A percentile compares a stretch with the other conserved stretches of the same genome.
phyloP scores from a whole-genome alignment of 2,329 filamentous ascomycete genomes.

The Mycosphaerella sp. region DNA sequence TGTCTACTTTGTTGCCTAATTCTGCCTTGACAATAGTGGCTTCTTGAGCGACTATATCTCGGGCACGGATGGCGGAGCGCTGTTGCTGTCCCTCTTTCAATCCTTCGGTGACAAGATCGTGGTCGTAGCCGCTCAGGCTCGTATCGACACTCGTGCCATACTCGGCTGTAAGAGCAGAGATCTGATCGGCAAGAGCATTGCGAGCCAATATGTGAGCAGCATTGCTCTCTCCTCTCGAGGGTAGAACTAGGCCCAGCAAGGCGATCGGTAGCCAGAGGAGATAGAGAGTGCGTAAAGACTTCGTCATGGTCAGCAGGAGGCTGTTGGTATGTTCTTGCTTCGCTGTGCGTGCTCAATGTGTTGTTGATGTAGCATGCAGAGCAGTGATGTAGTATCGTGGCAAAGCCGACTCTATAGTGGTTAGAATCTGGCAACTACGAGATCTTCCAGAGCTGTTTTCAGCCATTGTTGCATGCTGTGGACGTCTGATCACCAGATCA shows the following conservation, averaged over 20 bases:
- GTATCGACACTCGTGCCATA: conserved; percentile 7
- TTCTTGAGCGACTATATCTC: background rate
- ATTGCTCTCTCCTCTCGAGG: background rate
- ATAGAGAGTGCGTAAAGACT: conserved; percentile 6
- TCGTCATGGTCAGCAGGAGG: background rate
- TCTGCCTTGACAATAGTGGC: conserved; percentile 3
- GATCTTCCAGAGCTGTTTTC: conserved; percentile 9
- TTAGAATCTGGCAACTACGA: background rate
- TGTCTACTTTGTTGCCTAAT: conserved; percentile 7
- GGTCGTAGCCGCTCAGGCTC: conserved; percentile 12
- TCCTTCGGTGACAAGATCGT: conserved; percentile 1
- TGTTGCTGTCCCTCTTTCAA: background rate
- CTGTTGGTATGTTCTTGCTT: background rate
- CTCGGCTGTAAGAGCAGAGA: conserved; percentile 2
- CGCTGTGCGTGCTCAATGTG: background rate
- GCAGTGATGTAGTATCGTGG: background rate
- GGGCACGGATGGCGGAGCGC: background rate
- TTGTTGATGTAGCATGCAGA: background rate
- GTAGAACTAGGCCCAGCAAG: conserved; percentile 5
- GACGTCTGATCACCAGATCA: conserved; percentile 11
- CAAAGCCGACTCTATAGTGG: background rate
- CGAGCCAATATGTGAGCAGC: conserved; percentile 1
- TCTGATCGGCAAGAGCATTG: conserved; percentile 5
- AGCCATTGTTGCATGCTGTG: conserved; percentile 8
- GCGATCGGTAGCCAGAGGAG: conserved; percentile 16